phyloP scores from a whole-genome alignment of 108 stramenopile genomes.

The Mayamaea pseudoterrestris region DNA sequence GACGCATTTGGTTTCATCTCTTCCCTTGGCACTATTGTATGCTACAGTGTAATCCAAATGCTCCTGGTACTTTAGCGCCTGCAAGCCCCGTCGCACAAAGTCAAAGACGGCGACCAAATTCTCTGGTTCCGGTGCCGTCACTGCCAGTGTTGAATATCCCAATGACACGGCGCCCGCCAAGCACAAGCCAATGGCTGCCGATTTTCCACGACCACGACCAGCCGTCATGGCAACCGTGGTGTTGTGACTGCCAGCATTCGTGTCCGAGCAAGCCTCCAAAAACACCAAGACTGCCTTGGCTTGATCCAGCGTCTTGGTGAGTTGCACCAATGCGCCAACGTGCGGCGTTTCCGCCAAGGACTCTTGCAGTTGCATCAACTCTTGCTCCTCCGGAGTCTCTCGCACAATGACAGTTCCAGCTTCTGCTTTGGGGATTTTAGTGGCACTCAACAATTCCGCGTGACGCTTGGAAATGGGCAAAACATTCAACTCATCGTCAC shows the following conservation, averaged over 20 bases:
- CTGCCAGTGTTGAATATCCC: slow-evolving; percentile 87
- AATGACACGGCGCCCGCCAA: slow-evolving; percentile 92
- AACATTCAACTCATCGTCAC: slow-evolving; percentile 99
- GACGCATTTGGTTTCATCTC: slow-evolving; percentile 79
- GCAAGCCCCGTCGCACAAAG: slow-evolving; percentile 87
- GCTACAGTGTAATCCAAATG: slow-evolving; percentile 89
- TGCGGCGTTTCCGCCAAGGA: slow-evolving; percentile 88
- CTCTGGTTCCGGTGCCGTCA: slow-evolving; percentile 97
- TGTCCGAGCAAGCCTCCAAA: slow-evolving; percentile 89
- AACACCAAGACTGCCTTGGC: slow-evolving; percentile 88
- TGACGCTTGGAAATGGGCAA: slow-evolving; percentile 76
- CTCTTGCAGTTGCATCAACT: slow-evolving; percentile 75
- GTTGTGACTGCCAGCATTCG: slow-evolving; percentile 18
- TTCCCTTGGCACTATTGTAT: slow-evolving; percentile 64
- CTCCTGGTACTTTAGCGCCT: slow-evolving; percentile 92
- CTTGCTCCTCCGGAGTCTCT: slow-evolving; percentile 49
- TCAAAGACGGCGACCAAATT: slow-evolving; percentile 95
- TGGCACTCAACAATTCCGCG: slow-evolving; percentile 24
- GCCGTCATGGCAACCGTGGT: slow-evolving; percentile 76
- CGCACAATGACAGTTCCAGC: slow-evolving; percentile 42
- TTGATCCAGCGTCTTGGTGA: slow-evolving; percentile 93
- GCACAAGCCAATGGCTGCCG: slow-evolving; percentile 95
- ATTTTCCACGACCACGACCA: slow-evolving; percentile 94
- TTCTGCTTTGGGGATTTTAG: slow-evolving; percentile 28
- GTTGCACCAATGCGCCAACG: slow-evolving; percentile 84